phyloP scores from a whole-genome alignment of 163 green algal species.

The Scenedesmus sp. region DNA sequence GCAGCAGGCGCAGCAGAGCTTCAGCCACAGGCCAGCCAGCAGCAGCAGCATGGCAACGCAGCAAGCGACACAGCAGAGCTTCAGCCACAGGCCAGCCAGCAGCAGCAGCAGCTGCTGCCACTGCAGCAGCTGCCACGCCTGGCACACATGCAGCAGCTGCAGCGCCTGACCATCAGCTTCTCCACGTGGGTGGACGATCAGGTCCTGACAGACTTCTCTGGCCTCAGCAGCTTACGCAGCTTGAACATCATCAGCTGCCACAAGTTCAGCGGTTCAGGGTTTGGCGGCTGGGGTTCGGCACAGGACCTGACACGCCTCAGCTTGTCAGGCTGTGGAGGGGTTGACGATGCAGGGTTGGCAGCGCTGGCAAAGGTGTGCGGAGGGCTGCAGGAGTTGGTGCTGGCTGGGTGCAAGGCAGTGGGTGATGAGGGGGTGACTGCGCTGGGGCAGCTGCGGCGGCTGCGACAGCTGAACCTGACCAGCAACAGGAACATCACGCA shows the following conservation, averaged over 20 bases:
- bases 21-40: no score
- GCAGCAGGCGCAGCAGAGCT: not conserved
- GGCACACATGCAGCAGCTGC: not conserved
- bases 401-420: slow-evolving; percentile 11
- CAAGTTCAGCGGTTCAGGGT: slow-evolving; percentile 27
- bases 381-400: slow-evolving; percentile 17
- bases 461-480: not conserved
- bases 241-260: slow-evolving; percentile 27
- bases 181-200: slow-evolving; percentile 28
- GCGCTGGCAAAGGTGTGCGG: not conserved
- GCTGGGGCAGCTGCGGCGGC: not conserved
- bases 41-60: no score
- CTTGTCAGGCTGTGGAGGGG: slow-evolving; percentile 24
- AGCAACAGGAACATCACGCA: slow-evolving; percentile 32
- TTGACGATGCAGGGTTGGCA: slow-evolving; percentile 34
- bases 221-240: slow-evolving; percentile 23
- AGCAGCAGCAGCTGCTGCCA: slow-evolving; percentile 13
- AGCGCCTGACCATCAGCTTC: slow-evolving; percentile 21
- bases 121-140: not conserved
- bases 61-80: no score
- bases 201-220: not conserved
- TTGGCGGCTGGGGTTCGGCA: not conserved
- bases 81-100: not conserved
- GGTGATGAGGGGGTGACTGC: not conserved
- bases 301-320: slow-evolving; percentile 3